Base-by-base conservation (phyloP, 2,329 filamentous ascomycete genomes). In the Apiospora hydei region DNA sequence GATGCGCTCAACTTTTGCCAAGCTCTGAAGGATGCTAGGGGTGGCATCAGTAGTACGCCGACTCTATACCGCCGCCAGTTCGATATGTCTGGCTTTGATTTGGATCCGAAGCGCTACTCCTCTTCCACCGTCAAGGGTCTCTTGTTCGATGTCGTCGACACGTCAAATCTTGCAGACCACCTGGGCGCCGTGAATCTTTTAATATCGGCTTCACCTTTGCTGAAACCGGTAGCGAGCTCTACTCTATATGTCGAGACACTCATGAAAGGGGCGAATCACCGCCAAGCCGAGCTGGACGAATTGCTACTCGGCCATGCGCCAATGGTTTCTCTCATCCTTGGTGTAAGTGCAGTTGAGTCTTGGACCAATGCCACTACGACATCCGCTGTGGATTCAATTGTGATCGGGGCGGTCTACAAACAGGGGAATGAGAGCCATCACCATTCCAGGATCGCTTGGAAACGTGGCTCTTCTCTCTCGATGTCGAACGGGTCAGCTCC, bases 101-200 rank as follows among this genome's bases (percentile, higher is more conserved):
- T 91, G 5, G 84, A 88, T 67, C 66, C 77, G 1, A 73, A 72
- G 1, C 81, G 83, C 4, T 90, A 89, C 74, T 77, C 78, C 1
- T 73, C 74, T 4, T 70, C 69, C 8, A 77, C 77, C 1, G 69
- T 71, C 18, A 85, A 82, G 0, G 85, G 87, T 0, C 78, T 74
- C 5, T 64, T 71, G 4, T 92, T 91, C 75, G 85, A 90, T 75
- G 81, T 87, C 4, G 87, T 92, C 70, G 88, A 92, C 73, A 89
- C 88, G 0, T 88, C 78, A 70, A 85, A 85, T 70, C 78, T 88
- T 14, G 77, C 81, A 1, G 85, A 87, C 71, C 81, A 84, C 69
- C 26, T 85, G 10, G 86, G 85, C 24, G 72, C 77, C 14, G 71
- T 88, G 11, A 87, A 87, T 73, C 14, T 88, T 21, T 75, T 89